Percentiles rank a stretch among this genome's conserved stretches.
Evolutionary conservation across 192 early-diverging fungal genomes (phyloP).

Genomic region (Coemansia sp.): DNA sequence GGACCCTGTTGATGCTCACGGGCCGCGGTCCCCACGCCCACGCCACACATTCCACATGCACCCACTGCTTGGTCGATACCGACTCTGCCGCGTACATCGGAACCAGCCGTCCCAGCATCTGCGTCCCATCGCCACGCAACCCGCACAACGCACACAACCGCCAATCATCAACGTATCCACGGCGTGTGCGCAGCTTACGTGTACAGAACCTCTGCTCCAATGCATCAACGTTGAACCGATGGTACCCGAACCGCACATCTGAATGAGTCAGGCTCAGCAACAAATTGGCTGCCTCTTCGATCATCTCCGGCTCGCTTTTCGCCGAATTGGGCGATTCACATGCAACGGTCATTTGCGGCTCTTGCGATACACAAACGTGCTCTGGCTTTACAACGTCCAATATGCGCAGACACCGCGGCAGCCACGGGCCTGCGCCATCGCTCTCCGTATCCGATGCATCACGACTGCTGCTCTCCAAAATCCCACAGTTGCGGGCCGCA

Average conservation of each 20-base stretch:
- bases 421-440: slow-evolving; percentile 3
- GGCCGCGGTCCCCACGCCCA: slow-evolving; percentile 54
- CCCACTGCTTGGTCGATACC: slow-evolving; percentile 19
- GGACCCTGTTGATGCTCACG: not conserved
- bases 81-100: slow-evolving; percentile 7
- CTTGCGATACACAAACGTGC: not conserved
- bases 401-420: slow-evolving; percentile 15
- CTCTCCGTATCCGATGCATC: slow-evolving; percentile 1
- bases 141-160: slow-evolving; percentile 36
- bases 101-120: slow-evolving; percentile 25
- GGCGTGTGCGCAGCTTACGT: not conserved
- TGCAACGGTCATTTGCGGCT: not conserved
- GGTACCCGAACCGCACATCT: slow-evolving; percentile 43
- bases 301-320: slow-evolving; percentile 3
- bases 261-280: slow-evolving; percentile 47
- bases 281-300: slow-evolving; percentile 39
- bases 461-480: slow-evolving; percentile 3
- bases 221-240: slow-evolving; percentile 24
- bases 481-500: not conserved
- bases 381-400: not conserved
- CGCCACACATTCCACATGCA: slow-evolving; percentile 49
- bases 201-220: slow-evolving; percentile 34
- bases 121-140: slow-evolving; percentile 35
- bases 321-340: not conserved
- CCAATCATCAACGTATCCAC: slow-evolving; percentile 7